phyloP scores from a whole-genome alignment of 257 asterid genomes.

The Solanum stenotomum region DNA sequence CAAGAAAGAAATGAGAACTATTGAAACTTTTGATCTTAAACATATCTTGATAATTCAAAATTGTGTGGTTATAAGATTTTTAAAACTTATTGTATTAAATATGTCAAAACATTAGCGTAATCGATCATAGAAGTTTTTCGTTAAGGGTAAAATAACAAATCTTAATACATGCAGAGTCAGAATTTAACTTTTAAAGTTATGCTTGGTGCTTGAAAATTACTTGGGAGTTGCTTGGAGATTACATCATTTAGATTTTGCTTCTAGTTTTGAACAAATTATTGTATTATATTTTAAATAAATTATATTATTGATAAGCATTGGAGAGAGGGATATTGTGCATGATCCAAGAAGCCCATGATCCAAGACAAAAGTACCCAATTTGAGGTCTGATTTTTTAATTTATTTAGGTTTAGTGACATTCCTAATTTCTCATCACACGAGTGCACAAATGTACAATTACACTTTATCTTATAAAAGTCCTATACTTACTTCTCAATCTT shows the following conservation, averaged over 20 bases:
- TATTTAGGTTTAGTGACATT: not conserved
- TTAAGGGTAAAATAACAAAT: not conserved
- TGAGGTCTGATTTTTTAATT: not conserved
- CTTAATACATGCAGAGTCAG: not conserved
- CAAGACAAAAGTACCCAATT: constrained; percentile 31
- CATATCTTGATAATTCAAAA: not conserved
- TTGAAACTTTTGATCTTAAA: no score
- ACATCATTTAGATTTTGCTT: not conserved
- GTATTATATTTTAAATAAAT: not conserved
- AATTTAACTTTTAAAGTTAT: not conserved
- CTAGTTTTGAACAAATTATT: not conserved
- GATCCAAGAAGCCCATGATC: constrained; percentile 90
- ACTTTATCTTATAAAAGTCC: not conserved
- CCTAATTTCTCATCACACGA: not conserved
- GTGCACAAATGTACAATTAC: not conserved
- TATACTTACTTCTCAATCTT: not conserved
- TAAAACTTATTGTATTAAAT: not conserved
- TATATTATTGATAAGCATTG: constrained; percentile 1
- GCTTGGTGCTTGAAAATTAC: not conserved
- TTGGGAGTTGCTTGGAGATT: not conserved
- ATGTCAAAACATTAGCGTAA: not conserved
- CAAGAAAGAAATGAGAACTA: not conserved
- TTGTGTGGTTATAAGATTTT: not conserved
- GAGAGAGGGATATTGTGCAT: constrained; percentile 20
- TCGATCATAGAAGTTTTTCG: not conserved